phyloP scores from a whole-genome alignment of 306 rosid genomes.

The Luffa aegyptiaca region DNA sequence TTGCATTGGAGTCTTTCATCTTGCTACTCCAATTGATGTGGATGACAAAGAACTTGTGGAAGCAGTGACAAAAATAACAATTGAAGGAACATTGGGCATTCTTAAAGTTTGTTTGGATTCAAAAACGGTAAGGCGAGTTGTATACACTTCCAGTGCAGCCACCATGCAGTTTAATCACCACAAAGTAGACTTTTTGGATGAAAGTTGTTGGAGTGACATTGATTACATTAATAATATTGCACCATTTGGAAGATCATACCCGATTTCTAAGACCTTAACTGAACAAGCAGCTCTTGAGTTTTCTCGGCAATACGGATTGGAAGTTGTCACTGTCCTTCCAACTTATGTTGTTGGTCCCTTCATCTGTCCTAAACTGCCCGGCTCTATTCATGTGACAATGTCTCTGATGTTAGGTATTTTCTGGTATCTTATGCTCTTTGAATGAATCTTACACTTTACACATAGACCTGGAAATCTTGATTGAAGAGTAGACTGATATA shows the following conservation, averaged over 20 bases:
- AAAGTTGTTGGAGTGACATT: conserved; percentile 39
- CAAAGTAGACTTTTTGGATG: conserved; percentile 20
- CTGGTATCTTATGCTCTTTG: neutral
- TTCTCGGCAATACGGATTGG: conserved; percentile 38
- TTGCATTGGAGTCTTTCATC: conserved; percentile 9
- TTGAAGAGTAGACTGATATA: neutral
- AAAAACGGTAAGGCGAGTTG: conserved; percentile 37
- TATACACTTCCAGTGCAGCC: conserved; percentile 47
- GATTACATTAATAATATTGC: conserved; percentile 14
- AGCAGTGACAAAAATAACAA: conserved; percentile 26
- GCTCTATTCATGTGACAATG: conserved; percentile 17
- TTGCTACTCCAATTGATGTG: neutral
- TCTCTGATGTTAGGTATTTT: conserved; percentile 26
- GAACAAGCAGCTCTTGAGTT: conserved; percentile 50
- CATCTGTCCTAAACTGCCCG: conserved; percentile 40
- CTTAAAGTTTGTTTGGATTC: conserved; percentile 32
- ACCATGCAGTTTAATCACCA: conserved; percentile 11
- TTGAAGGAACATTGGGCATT: conserved; percentile 46
- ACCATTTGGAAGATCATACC: conserved; percentile 17
- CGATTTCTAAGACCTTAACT: conserved; percentile 43
- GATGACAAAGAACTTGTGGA: conserved; percentile 31
- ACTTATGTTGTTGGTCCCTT: conserved; percentile 46
- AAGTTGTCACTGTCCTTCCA: conserved; percentile 47
- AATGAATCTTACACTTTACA: neutral
- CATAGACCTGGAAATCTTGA: neutral